Evolutionary conservation across 768 basidiomycete genomes (phyloP).

Genomic region (Leccinum variicolor): DNA sequence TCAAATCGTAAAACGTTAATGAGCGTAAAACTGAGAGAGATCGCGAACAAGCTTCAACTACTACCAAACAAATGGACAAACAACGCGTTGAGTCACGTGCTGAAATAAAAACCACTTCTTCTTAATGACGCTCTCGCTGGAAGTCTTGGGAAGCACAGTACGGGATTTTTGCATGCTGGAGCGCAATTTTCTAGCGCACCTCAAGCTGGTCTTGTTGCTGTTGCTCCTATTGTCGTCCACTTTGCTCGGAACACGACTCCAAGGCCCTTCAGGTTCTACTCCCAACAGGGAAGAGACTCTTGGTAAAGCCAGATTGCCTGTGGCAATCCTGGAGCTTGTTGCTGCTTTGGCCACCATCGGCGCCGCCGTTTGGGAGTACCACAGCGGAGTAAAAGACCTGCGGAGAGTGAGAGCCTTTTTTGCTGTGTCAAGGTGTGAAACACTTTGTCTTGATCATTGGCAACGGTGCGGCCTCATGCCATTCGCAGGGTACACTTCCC

Average conservation of each 20-base stretch:
- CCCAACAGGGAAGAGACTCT: conserved; percentile 21
- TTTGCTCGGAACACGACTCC: conserved; percentile 58
- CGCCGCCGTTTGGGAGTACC: conserved; percentile 67
- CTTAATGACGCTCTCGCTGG: conserved; percentile 28
- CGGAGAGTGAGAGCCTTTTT: conserved; percentile 59
- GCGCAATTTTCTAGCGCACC: conserved; percentile 66
- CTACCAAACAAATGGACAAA: conserved; percentile 44
- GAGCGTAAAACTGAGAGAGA: conserved; percentile 18
- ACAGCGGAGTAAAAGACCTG: conserved; percentile 53
- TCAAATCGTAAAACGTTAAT: conserved; percentile 31
- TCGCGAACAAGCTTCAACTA: conserved; percentile 32
- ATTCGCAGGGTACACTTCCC: conserved; percentile 46
- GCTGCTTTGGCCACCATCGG: conserved; percentile 52
- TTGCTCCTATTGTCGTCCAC: conserved; percentile 62
- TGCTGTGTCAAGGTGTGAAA: conserved; percentile 49
- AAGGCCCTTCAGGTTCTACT: conserved; percentile 29
- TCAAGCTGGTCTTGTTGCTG: conserved; percentile 64
- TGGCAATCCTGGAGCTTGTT: conserved; percentile 50
- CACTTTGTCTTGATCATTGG: conserved; percentile 13
- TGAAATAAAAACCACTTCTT: neutral
- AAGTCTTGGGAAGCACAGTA: conserved; percentile 57
- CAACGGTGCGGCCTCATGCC: neutral
- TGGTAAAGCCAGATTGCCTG: conserved; percentile 37
- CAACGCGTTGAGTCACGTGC: conserved; percentile 25
- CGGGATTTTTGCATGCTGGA: conserved; percentile 80